A percentile compares a stretch with the other conserved stretches of the same genome.
phyloP scores from a whole-genome alignment of 495 filamentous ascomycete genomes.

The Usnea hakonensis region DNA sequence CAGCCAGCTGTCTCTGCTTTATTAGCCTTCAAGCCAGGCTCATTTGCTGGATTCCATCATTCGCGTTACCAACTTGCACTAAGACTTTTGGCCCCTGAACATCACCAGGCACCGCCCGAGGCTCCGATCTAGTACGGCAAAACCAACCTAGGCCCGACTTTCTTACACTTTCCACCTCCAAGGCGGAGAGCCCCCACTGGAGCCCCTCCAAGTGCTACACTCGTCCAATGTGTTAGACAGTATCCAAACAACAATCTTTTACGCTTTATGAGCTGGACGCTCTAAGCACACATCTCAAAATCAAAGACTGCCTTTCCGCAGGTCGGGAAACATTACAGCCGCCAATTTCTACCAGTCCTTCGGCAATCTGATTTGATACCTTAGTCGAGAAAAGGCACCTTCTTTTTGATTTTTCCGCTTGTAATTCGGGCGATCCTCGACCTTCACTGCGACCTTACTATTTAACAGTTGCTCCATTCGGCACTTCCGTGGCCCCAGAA shows the following conservation, averaged over 20 bases:
- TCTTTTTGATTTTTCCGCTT: background rate
- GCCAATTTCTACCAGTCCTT: background rate
- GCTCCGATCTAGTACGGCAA: conserved; percentile 12
- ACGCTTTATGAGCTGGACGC: conserved; percentile 19
- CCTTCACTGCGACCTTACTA: conserved; percentile 5
- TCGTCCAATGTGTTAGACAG: background rate
- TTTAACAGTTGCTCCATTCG: conserved; percentile 7
- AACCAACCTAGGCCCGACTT: conserved; percentile 2
- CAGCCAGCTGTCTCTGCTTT: background rate
- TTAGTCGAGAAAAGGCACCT: background rate
- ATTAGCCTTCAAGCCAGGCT: background rate
- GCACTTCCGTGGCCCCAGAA: conserved; percentile 2
- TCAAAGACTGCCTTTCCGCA: conserved; percentile 11
- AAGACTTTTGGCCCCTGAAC: conserved; percentile 18
- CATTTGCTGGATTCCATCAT: conserved; percentile 3
- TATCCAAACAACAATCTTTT: conserved; percentile 1
- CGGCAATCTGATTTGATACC: background rate
- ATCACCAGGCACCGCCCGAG: conserved; percentile 22
- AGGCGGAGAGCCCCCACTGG: conserved; percentile 18
- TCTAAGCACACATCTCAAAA: conserved; percentile 13
- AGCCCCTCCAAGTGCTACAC: conserved; percentile 13
- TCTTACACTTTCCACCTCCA: background rate
- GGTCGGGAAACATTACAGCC: conserved; percentile 15
- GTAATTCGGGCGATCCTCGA: conserved; percentile 1
- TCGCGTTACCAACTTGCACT: conserved; percentile 10